Percentiles rank a stretch among this genome's conserved stretches.
Evolutionary conservation across 2,329 filamentous ascomycete genomes (phyloP).

Genomic region (Cryphonectria naterciae): DNA sequence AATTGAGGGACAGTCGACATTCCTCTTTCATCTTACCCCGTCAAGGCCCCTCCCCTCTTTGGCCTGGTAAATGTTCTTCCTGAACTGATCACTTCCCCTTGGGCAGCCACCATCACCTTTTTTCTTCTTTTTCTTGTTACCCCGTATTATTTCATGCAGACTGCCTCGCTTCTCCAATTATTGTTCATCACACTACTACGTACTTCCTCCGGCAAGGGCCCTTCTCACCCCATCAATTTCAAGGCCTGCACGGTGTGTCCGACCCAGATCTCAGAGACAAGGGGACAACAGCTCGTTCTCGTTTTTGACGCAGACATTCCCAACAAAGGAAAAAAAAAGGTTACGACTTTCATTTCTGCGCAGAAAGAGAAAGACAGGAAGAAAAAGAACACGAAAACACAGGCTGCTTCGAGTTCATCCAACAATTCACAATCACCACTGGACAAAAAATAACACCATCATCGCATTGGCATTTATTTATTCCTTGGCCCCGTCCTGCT

Average conservation of each 20-base stretch:
- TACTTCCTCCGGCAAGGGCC: neutral
- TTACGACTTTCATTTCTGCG: neutral
- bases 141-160: neutral
- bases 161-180: neutral
- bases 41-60: neutral
- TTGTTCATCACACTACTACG: neutral
- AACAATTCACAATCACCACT: neutral
- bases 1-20: constrained; percentile 1
- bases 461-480: neutral
- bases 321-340: neutral
- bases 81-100: neutral
- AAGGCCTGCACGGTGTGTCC: constrained; percentile 5
- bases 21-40: neutral
- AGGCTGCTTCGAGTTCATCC: neutral
- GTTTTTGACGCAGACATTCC: neutral
- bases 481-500: neutral
- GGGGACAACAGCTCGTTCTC: neutral
- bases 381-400: neutral
- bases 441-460: neutral
- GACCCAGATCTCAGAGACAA: constrained; percentile 1
- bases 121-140: neutral
- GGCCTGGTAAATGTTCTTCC: constrained; percentile 13
- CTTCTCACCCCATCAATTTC: constrained; percentile 5
- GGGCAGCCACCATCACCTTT: constrained; percentile 1
- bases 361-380: neutral